A percentile compares a stretch with the other conserved stretches of the same genome.
phyloP scores from a whole-genome alignment of 495 filamentous ascomycete species.

The Glonium stellatum region DNA sequence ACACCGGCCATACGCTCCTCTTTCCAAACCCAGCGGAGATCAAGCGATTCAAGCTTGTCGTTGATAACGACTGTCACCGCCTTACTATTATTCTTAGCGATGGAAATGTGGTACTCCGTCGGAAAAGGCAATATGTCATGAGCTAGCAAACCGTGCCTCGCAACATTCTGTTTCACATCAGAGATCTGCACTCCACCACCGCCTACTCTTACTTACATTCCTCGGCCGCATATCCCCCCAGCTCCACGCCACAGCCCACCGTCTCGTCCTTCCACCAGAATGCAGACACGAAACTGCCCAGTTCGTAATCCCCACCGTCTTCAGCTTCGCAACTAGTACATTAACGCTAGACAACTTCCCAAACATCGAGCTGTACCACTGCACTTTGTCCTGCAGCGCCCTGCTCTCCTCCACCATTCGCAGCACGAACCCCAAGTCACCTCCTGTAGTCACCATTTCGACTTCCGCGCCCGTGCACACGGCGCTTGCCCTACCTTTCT shows the following conservation, averaged over 20 bases:
- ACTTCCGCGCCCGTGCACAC: constrained; percentile 72
- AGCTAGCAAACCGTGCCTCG: constrained; percentile 48
- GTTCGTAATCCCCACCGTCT: constrained; percentile 56
- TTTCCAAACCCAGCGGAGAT: constrained; percentile 49
- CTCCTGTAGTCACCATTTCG: constrained; percentile 77
- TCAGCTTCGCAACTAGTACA: constrained; percentile 54
- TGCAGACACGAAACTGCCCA: constrained; percentile 77
- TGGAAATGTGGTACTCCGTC: constrained; percentile 48
- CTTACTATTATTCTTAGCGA: constrained; percentile 31
- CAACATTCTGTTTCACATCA: constrained; percentile 41
- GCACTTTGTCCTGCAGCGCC: constrained; percentile 49
- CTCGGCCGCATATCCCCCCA: constrained; percentile 62
- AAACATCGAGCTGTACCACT: constrained; percentile 90
- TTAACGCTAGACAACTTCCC: constrained; percentile 72
- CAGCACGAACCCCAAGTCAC: constrained; percentile 73
- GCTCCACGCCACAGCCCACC: constrained; percentile 89
- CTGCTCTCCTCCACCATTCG: constrained; percentile 71
- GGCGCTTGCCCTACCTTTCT: constrained; percentile 61
- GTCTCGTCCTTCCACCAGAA: constrained; percentile 69
- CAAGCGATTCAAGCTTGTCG: constrained; percentile 39
- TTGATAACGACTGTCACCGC: constrained; percentile 35
- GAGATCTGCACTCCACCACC: background rate
- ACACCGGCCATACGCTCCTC: constrained; percentile 40
- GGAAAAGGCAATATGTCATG: constrained; percentile 56
- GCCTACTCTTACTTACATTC: constrained; percentile 39